Conservation (phyloP, 148 eudicot genomes). For the Simmondsia chinensis region DNA sequence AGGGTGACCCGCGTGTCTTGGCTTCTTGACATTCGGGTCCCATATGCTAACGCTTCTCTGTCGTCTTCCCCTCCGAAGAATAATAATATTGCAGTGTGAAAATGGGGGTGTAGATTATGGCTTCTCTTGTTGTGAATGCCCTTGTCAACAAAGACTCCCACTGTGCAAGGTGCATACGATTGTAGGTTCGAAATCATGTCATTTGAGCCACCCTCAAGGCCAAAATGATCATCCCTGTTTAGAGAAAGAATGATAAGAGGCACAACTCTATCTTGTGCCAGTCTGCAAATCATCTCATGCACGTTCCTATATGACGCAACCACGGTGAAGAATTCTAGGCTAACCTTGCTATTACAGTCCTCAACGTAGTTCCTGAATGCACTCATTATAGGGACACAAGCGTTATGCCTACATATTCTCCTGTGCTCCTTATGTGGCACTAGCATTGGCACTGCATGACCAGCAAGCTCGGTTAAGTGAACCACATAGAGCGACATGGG, state of each 20-base stretch:
- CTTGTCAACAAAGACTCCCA: conserved; percentile 8
- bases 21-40: background rate
- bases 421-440: background rate
- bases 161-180: conserved; percentile 8
- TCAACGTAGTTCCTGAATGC: conserved; percentile 1
- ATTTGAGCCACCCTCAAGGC: background rate
- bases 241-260: conserved; percentile 8
- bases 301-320: conserved; percentile 4
- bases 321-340: conserved; percentile 1
- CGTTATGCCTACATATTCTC: background rate
- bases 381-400: background rate
- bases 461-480: conserved; percentile 8
- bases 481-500: conserved; percentile 1
- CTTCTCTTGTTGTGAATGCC: background rate
- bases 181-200: background rate
- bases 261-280: conserved; percentile 2
- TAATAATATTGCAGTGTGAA: background rate
- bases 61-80: conserved; percentile 11
- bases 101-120: background rate
- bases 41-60: conserved; percentile 6
- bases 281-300: conserved; percentile 7
- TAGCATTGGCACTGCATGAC: conserved; percentile 4
- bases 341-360: background rate
- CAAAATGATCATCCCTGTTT: background rate
- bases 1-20: background rate